Evolutionary conservation across 306 rosid genomes (phyloP).

Genomic region (Mucuna pruriens): DNA sequence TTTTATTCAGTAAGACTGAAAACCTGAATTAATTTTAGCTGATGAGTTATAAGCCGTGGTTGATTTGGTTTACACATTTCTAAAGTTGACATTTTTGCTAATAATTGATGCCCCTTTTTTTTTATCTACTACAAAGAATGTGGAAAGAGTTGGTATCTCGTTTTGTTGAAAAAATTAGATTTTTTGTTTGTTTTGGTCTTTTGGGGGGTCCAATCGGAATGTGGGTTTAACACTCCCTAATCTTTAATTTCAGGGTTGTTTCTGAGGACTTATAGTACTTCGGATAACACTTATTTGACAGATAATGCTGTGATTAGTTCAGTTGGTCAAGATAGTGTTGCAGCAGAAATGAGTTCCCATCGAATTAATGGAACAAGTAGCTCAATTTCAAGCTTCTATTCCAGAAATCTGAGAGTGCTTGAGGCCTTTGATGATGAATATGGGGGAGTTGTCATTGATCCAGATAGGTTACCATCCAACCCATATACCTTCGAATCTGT

Average conservation of each 20-base stretch:
- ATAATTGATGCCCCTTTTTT: not conserved
- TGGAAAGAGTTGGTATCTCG: not conserved
- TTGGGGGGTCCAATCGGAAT: not conserved
- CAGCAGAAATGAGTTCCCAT: conserved; percentile 45
- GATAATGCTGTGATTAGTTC: conserved; percentile 47
- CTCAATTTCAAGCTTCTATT: conserved; percentile 45
- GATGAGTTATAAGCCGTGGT: not conserved
- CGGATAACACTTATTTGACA: conserved; percentile 50
- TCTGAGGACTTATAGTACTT: conserved; percentile 50
- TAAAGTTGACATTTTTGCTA: not conserved
- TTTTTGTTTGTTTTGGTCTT: not conserved
- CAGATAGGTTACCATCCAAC: conserved; percentile 61
- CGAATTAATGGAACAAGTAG: conserved; percentile 64
- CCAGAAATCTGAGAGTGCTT: conserved; percentile 59
- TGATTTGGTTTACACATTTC: not conserved
- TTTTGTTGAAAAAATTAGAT: not conserved
- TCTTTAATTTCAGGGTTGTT: conserved; percentile 54
- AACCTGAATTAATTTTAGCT: not conserved
- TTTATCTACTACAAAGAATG: not conserved
- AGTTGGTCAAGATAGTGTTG: conserved; percentile 48
- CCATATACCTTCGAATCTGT: conserved; percentile 57
- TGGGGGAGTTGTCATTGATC: conserved; percentile 81
- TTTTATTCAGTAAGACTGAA: not conserved
- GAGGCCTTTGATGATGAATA: conserved; percentile 86
- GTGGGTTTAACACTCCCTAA: not conserved